Evolutionary conservation across 495 filamentous ascomycete genomes (phyloP), one percentile per base, ranked within the genome.

Genomic region (Podospora australis): DNA sequence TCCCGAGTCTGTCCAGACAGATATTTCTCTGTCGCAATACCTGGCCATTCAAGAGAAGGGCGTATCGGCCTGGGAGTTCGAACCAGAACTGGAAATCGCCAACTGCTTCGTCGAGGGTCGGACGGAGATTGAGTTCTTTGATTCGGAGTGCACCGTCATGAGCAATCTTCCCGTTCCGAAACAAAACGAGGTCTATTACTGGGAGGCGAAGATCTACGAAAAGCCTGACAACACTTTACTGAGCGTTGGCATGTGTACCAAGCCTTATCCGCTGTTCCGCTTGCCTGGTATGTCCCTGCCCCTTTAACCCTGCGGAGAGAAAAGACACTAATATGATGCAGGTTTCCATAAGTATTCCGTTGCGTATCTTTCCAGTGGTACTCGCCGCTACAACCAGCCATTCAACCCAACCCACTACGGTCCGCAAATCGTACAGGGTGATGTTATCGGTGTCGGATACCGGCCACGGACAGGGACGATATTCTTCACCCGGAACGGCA

Each of bases 101-200:
- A 98, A 98, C 67, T 97, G 94, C 65, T 98, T 98, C 63, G 92
- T 98, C 38, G 90, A 98, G 70, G 91, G 66, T 16, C 79, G 94
- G 54, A 98, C 92, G 2, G 92, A 98, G 65, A 92, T 98, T 46
- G 92, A 98, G 62, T 98, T 98, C 71, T 97, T 92, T 57, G 92
- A 98, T 65, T 88, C 87, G 9, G 94, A 92, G 64, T 97, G 92
- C 68, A 95, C 88, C 61, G 94, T 97, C 40, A 87, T 96, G 74
- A 95, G 86, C 65, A 98, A 98, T 55, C 70, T 98, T 30, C 92
- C 92, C 0, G 84, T 98, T 28, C 92, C 92, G 19, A 98, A 98
- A 64, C 92, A 98, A 62, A 97, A 98, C 57, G 92, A 98, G 62
- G 90, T 96, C 11, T 97, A 97, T 60, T 98, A 98, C 65, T 98